These are phyloP conservation scores for Trichoderma hamatum DNA, from an alignment of 2,329 filamentous ascomycete genomes.

Conservation along the genomic window DNA sequence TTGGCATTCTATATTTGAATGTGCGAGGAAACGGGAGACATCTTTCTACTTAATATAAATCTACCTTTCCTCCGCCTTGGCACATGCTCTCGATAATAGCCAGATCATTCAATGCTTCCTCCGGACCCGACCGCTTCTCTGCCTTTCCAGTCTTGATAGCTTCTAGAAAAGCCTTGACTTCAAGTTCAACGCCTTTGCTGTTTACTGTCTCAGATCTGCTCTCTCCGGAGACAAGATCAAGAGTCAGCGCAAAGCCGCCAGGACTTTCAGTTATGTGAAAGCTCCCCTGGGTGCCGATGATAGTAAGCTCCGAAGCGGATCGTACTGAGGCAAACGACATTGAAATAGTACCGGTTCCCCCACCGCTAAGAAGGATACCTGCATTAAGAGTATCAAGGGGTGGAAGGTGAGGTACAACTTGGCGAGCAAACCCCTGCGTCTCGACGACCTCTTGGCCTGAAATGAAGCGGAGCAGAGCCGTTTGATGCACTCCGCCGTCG, in stretches of 20 bases:
- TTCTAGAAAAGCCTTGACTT: constrained; percentile 15
- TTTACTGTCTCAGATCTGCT: constrained; percentile 1
- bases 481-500: constrained; percentile 19
- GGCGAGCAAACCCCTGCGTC: constrained; percentile 11
- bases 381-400: constrained; percentile 20
- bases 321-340: constrained; percentile 16
- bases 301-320: constrained; percentile 1
- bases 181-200: constrained; percentile 11
- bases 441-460: constrained; percentile 20
- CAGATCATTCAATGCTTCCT: constrained; percentile 18
- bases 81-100: constrained; percentile 22
- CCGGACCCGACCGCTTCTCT: constrained; percentile 5
- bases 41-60: background rate
- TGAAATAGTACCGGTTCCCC: constrained; percentile 17
- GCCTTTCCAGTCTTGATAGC: constrained; percentile 1
- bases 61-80: constrained; percentile 7
- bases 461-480: constrained; percentile 16
- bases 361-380: constrained; percentile 8
- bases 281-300: constrained; percentile 9
- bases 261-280: constrained; percentile 1
- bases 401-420: constrained; percentile 12
- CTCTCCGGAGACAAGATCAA: constrained; percentile 7
- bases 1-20: background rate
- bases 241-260: background rate
- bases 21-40: background rate